Percentiles rank a stretch among this genome's conserved stretches.
Conservation (phyloP, 257 asterid genomes). For the Solanum infundibuliforme region DNA sequence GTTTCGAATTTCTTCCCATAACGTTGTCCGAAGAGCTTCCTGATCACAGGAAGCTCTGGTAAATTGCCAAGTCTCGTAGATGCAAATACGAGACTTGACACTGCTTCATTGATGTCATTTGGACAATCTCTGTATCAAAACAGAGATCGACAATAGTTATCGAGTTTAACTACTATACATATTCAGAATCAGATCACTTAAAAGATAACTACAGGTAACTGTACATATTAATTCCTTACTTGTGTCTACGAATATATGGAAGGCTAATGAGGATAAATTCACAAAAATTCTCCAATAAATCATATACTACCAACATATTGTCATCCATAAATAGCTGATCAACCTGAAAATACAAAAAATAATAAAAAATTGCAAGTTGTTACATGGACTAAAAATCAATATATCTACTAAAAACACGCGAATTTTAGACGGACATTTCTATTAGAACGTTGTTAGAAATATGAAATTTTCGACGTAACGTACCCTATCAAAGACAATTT, state of each 20-base stretch:
- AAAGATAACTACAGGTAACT: background rate
- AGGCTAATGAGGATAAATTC: slow-evolving; percentile 44
- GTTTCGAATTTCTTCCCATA: slow-evolving; percentile 46
- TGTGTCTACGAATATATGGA: slow-evolving; percentile 52
- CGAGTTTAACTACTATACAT: background rate
- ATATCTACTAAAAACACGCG: background rate
- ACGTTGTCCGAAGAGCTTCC: slow-evolving; percentile 60
- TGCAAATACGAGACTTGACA: slow-evolving; percentile 60
- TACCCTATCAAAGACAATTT: slow-evolving; percentile 58
- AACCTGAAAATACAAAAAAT: slow-evolving; percentile 29
- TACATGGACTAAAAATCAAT: background rate
- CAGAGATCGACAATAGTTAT: background rate
- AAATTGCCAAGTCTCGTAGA: slow-evolving; percentile 75
- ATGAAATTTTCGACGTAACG: slow-evolving; percentile 19
- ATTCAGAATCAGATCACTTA: background rate
- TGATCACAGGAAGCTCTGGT: slow-evolving; percentile 51
- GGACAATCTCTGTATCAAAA: slow-evolving; percentile 60
- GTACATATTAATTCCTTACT: slow-evolving; percentile 18
- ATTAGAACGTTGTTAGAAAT: background rate
- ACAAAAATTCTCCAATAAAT: slow-evolving; percentile 45
- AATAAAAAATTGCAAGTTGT: background rate
- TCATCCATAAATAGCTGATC: slow-evolving; percentile 61
- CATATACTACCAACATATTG: slow-evolving; percentile 36
- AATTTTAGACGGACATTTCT: background rate
- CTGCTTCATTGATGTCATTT: slow-evolving; percentile 65